Base-by-base conservation (phyloP, 352 stramenopile genomes). In the Phytophthora megakarya region DNA sequence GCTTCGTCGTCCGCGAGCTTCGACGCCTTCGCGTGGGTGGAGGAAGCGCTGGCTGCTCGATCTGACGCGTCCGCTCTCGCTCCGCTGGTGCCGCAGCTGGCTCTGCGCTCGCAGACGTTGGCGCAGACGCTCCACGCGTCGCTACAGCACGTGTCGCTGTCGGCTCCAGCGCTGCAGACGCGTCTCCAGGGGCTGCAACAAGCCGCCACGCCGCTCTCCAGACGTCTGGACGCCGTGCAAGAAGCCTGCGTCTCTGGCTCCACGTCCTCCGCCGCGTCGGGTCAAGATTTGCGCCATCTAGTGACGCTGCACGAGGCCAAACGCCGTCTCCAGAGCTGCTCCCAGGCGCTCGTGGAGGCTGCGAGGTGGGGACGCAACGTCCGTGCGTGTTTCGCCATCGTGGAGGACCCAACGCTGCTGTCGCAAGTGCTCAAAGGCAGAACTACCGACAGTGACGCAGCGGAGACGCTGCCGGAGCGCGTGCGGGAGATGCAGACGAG, bases 291-390 rank as follows among this genome's bases (percentile, higher is more conserved):
- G 47, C 61, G 74, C 48, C 68, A 86, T 10, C 67, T 90, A n/a
- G 73, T 86, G 51, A 78, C 70, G 53, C 78, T 93, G 30, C 80
- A 93, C 65, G 80, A 89, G 37, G 75, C 84, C 53, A 91, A 91
- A 46, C 55, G 81, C 54, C 75, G 79, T 25, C 67, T 93, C 10
- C 67, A 86, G 39, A 70, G 76, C 39, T 93, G 84, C 58, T 86
- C 80, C 6, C 76, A 85, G 64, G 71, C 78, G 54, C 78, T 93
- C n/a, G 72, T 88, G 5, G 80, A 93, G 61, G 81, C 84, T 21
- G 76, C 80, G 18, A 71, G 71, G 25, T 93, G 84, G 84, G 78
- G 76, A 28, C 78, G 76, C 61, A 88, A 91, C 57, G 81, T 88
- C 13, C 79, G 81, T 26, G 46, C 67, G 9, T 89, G 83, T 56